A percentile compares a stretch with the other conserved stretches of the same genome.
phyloP scores from a whole-genome alignment of 371 early-diverging fungal species.

The Mortierella sp. region DNA sequence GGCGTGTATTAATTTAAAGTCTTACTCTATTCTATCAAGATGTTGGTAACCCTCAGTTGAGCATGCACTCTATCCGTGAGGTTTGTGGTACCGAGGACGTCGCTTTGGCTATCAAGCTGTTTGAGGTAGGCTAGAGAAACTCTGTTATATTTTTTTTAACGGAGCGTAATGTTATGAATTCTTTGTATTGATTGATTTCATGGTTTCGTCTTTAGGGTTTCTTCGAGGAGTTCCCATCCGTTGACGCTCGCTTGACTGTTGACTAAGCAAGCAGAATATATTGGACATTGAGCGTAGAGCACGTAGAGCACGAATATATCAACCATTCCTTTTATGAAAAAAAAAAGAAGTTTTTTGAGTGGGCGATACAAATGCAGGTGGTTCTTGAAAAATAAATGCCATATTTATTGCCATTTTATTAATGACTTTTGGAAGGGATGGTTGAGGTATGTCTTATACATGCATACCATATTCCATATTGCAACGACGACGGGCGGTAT shows the following conservation, averaged over 20 bases:
- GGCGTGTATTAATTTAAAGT: background rate
- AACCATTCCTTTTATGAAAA: no score
- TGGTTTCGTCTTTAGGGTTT: slow-evolving; percentile 57
- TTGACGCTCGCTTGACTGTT: slow-evolving; percentile 69
- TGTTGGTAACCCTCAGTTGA: slow-evolving; percentile 94
- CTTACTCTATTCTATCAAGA: slow-evolving; percentile 62
- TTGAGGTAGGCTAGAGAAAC: slow-evolving; percentile 62
- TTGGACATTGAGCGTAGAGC: no score
- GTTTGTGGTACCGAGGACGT: slow-evolving; percentile 94
- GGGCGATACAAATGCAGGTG: no score
- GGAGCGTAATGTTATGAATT: no score
- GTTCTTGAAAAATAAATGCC: no score
- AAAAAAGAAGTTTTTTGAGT: no score
- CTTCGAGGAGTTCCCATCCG: slow-evolving; percentile 70
- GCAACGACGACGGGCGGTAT: slow-evolving; percentile 7
- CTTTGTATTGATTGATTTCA: background rate
- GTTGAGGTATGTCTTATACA: background rate
- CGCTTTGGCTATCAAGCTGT: slow-evolving; percentile 83
- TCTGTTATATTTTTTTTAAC: no score
- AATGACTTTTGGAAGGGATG: background rate
- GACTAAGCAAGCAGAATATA: slow-evolving; percentile 54
- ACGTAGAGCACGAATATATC: no score
- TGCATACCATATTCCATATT: slow-evolving; percentile 12
- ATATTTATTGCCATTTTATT: background rate
- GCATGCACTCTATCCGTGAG: slow-evolving; percentile 98